These are phyloP conservation scores for Termitomyces sp. DNA, from an alignment of 768 basidiomycete species.

Conservation along the genomic window DNA sequence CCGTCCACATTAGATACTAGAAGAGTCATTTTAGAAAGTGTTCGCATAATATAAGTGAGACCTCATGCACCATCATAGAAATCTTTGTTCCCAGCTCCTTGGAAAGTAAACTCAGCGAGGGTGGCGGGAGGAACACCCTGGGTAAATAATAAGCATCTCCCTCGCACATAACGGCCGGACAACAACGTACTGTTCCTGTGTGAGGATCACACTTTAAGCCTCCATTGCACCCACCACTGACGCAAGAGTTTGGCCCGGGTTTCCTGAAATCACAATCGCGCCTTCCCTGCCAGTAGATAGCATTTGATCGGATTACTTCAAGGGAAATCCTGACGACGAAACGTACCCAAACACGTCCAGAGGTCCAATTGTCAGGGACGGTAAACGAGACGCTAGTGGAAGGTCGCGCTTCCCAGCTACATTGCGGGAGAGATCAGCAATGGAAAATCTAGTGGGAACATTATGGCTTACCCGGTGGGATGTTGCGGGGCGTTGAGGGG, in stretches of 20 bases:
- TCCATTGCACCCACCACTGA: slow-evolving; percentile 21
- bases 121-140: slow-evolving; percentile 64
- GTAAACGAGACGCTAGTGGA: neutral
- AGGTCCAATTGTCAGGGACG: slow-evolving; percentile 62
- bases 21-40: neutral
- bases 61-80: slow-evolving; percentile 54
- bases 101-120: slow-evolving; percentile 64
- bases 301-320: neutral
- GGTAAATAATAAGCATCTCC: neutral
- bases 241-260: slow-evolving; percentile 36
- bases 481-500: neutral
- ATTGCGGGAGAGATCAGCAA: too few species aligned
- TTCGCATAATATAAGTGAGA: neutral
- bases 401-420: neutral
- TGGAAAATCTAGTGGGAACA: too few species aligned
- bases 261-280: slow-evolving; percentile 60
- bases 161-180: neutral
- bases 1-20: slow-evolving; percentile 60
- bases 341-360: slow-evolving; percentile 58
- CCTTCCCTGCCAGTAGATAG: slow-evolving; percentile 42
- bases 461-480: neutral
- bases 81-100: slow-evolving; percentile 39
- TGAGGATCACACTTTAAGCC: slow-evolving; percentile 53
- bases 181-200: slow-evolving; percentile 44
- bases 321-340: neutral